Percentiles rank a stretch among this genome's conserved stretches.
These are phyloP conservation scores for Verbena officinalis DNA, from an alignment of 257 asterid species.

Conservation along the genomic window DNA sequence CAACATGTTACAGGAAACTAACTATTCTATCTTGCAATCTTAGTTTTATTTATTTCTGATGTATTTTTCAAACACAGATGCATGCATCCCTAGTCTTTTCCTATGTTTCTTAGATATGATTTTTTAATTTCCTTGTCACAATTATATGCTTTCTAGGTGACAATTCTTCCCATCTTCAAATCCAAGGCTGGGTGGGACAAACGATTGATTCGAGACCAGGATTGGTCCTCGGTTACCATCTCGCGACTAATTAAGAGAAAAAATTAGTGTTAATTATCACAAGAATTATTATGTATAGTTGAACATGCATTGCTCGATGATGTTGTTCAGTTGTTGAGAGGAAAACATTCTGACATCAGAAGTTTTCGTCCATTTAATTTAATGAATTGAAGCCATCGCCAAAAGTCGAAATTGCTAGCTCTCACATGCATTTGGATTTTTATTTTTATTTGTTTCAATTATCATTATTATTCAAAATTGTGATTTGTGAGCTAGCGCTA, in stretches of 20 bases:
- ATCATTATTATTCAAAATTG: conserved; percentile 18
- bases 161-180: no score
- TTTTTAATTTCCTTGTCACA: background rate
- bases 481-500: no score
- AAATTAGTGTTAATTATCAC: no score
- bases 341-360: conserved; percentile 32
- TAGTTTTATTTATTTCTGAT: background rate
- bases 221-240: no score
- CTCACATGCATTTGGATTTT: background rate
- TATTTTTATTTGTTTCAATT: background rate
- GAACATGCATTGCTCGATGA: background rate
- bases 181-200: no score
- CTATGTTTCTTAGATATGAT: conserved; percentile 7
- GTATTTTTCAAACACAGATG: background rate
- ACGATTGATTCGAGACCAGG: no score
- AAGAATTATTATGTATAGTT: background rate
- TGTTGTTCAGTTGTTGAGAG: conserved; percentile 22
- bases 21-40: no score
- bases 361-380: conserved; percentile 35
- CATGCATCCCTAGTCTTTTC: background rate
- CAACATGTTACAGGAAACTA: no score
- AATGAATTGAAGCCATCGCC: no score
- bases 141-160: no score
- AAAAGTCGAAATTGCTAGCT: conserved; percentile 14
- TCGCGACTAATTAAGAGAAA: no score